Percentiles rank a stretch among this genome's conserved stretches.
Conservation (phyloP, 768 basidiomycete genomes). For the Exidia glandulosa region DNA sequence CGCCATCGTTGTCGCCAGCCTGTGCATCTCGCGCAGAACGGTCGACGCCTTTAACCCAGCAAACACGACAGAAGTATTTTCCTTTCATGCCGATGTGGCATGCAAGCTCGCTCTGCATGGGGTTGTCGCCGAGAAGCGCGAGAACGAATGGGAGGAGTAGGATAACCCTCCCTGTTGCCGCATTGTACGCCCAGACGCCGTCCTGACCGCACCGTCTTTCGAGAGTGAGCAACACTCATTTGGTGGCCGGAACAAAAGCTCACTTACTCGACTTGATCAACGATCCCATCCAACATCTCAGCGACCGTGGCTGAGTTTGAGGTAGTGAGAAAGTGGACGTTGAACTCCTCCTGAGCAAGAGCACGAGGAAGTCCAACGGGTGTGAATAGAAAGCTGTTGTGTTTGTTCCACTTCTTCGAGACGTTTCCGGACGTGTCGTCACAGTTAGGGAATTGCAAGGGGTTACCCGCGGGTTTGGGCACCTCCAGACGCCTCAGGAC, state of each 20-base stretch:
- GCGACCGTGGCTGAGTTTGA: constrained; percentile 31
- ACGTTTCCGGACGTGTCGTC: constrained; percentile 20
- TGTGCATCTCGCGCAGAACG: no score
- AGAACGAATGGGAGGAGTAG: constrained; percentile 8
- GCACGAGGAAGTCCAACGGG: constrained; percentile 11
- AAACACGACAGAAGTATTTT: constrained; percentile 30
- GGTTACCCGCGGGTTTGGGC: not conserved
- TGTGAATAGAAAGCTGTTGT: constrained; percentile 17
- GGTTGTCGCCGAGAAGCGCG: constrained; percentile 30
- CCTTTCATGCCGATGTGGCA: constrained; percentile 31
- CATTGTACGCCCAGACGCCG: constrained; percentile 32
- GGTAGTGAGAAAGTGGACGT: no score
- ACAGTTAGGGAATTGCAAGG: constrained; percentile 1
- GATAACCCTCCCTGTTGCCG: not conserved
- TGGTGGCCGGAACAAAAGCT: not conserved
- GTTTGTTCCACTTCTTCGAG: constrained; percentile 21
- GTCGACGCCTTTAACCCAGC: constrained; percentile 21
- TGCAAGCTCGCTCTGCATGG: constrained; percentile 33
- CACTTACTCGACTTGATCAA: constrained; percentile 19
- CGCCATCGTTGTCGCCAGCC: no score
- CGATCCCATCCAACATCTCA: constrained; percentile 29
- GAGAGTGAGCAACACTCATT: not conserved
- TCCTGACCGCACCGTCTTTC: constrained; percentile 14
- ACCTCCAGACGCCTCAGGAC: no score
- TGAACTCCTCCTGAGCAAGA: constrained; percentile 3